Base-by-base conservation (phyloP, 176 grass and related monocot genomes). In the Elymus sibiricus region DNA sequence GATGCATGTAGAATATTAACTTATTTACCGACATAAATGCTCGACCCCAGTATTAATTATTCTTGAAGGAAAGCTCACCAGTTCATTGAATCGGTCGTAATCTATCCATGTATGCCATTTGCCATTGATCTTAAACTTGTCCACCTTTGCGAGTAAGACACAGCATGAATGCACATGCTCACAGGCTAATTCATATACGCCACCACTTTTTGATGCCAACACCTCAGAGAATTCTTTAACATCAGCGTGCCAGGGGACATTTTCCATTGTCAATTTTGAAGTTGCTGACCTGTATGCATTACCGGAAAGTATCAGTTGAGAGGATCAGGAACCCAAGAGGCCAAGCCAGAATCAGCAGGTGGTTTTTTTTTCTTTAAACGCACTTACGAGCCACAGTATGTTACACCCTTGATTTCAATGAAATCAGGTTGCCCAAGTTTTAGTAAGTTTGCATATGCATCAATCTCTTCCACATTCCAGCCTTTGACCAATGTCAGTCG, bases 181-280 rank as follows among this genome's bases (percentile, higher is more conserved):
- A 71, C 94, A 98, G 19, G 97, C 94, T 65, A 98, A 88, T 90
- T 96, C 90, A 34, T 98, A 96, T 11, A 84, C 29, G 17, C 92
- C 97, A 34, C 65, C 79, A 25, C 90, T 98, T 94, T 98, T 96
- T 25, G 76, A 74, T 37, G 97, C 94, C 73, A 98, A 83, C 64
- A 87, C 85, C 86, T 98, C 94, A 6, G 97, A 98, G 39, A 98
- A 96, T 67, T 91, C 86, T 86, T 91, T 92, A 74, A 98, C 97
- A 79, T 98, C 97, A 86, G 92, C 82, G 43, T 98, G 97, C 94
- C 97, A 98, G 3, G 97, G 97, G 38, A 96, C 97, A 91, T 98
- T 98, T 70, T 98, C 97, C 97, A 96, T 98, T 59, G 97, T 98
- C 92, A 98, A 83, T 65, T 98, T 98, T 71, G 97, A 98, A 40